Evolutionary conservation across 2,329 filamentous ascomycete species (phyloP), one percentile per base, ranked within the genome.

Genomic region (Capronia coronata): DNA sequence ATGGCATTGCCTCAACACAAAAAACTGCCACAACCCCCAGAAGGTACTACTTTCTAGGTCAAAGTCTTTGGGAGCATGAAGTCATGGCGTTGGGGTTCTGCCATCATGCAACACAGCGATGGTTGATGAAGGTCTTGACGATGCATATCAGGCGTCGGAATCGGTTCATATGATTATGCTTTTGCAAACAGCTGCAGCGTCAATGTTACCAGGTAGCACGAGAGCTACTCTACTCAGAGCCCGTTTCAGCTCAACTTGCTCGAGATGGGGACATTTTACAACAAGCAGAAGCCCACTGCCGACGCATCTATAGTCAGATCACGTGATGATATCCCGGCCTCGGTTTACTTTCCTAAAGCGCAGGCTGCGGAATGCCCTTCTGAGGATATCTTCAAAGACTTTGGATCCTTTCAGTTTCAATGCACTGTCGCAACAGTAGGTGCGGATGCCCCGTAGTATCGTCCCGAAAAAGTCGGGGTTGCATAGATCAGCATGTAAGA

Each of bases 1-100:
- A 97, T 98, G 93, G 91, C 91, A 23, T 80, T 90, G 52, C 83
- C 86, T 21, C 77, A 82, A 59, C 86, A 97, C 74, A 96, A 96
- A 79, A 97, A 97, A 73, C 81, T 96, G 23, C 86, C 88, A 10
- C 93, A 98, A 68, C 93, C 93, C 34, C 80, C 87, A 2, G 93
- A 98, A 72, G 90, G 89, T 51, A 82, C 86, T 23, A 83, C 72
- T 25, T 84, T 57, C 48, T 60, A 46, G 46, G 35, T 37, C 18
- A 16, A 13, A 39, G 35, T 29, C n/a, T 43, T 46, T 35, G 29
- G 43, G 34, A 46, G 54, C 56, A 43, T 61, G 46, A 43, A 53
- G 30, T 39, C 27, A 40, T 37, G 46, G 56, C 44, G 47, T 47
- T 51, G 14, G 43, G 30, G 27, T 37, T 48, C 22, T 41, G 19